These are phyloP conservation scores for Pichia sp. DNA, from an alignment of 1,139 yeast genomes.

Conservation along the genomic window DNA sequence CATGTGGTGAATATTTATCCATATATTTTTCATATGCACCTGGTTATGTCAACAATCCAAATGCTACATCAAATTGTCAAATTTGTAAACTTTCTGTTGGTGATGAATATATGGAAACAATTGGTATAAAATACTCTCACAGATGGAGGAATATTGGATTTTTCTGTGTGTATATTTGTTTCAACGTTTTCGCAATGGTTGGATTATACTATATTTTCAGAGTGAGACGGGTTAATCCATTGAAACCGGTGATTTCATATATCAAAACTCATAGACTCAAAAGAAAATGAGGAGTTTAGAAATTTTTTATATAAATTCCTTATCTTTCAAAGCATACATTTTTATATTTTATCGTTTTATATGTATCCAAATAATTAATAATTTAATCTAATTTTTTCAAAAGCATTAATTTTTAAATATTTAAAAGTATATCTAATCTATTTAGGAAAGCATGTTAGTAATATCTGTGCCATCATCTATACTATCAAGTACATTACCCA, in stretches of 20 bases:
- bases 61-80: conserved; percentile 44
- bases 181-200: conserved; percentile 33
- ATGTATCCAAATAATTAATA: neutral
- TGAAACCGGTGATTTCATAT: neutral
- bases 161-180: conserved; percentile 46
- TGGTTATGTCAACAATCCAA: conserved; percentile 50
- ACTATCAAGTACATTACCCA: neutral
- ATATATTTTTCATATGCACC: conserved; percentile 29
- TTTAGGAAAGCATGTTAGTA: neutral
- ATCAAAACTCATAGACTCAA: neutral
- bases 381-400: conserved; percentile 22
- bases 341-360: no score
- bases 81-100: conserved; percentile 51
- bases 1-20: conserved; percentile 48
- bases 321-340: conserved; percentile 42
- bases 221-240: conserved; percentile 2
- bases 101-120: conserved; percentile 41
- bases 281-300: no score
- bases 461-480: neutral
- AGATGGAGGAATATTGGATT: conserved; percentile 66
- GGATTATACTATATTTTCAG: conserved; percentile 13
- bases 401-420: neutral
- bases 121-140: conserved; percentile 39
- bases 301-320: conserved; percentile 34
- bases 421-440: neutral